These are phyloP conservation scores for Candida nitratophila DNA, from an alignment of 805 yeast species.

Conservation along the genomic window DNA sequence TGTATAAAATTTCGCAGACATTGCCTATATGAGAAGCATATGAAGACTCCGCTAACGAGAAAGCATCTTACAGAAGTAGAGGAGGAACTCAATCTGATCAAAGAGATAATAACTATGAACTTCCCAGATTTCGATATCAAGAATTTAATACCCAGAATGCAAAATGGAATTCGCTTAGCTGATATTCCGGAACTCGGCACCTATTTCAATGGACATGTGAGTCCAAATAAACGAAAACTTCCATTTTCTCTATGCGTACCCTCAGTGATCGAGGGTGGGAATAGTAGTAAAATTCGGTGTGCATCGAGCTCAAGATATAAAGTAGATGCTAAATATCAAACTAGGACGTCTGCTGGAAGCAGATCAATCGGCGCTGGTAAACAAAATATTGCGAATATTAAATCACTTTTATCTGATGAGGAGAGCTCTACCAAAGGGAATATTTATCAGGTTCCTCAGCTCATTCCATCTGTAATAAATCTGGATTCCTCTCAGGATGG, in stretches of 20 bases:
- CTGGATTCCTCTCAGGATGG: too few relatives aligned
- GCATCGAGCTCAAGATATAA: too few relatives aligned
- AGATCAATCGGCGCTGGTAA: not conserved
- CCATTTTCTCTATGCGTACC: too few relatives aligned
- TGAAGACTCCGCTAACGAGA: conserved; percentile 9
- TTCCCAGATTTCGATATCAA: conserved; percentile 5
- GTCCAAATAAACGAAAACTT: too few relatives aligned
- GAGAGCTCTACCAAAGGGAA: not conserved
- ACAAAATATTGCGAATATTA: not conserved
- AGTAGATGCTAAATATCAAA: not conserved
- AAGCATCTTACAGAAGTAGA: conserved; percentile 11
- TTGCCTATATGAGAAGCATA: conserved; percentile 9
- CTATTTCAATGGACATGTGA: not conserved
- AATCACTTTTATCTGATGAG: not conserved
- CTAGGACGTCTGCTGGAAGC: not conserved
- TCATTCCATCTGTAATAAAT: conserved; percentile 6
- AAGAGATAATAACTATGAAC: conserved; percentile 2
- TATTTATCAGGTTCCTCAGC: conserved; percentile 5
- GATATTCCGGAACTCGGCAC: conserved; percentile 5
- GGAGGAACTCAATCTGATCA: conserved; percentile 6
- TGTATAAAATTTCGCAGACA: conserved; percentile 9
- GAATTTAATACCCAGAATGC: conserved; percentile 3
- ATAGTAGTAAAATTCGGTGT: too few relatives aligned
- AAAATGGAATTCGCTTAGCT: conserved; percentile 3
- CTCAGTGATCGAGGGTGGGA: too few relatives aligned